These are phyloP conservation scores for Moricandia moricandioides DNA, from an alignment of 345 rosid genomes.

Conservation along the genomic window DNA sequence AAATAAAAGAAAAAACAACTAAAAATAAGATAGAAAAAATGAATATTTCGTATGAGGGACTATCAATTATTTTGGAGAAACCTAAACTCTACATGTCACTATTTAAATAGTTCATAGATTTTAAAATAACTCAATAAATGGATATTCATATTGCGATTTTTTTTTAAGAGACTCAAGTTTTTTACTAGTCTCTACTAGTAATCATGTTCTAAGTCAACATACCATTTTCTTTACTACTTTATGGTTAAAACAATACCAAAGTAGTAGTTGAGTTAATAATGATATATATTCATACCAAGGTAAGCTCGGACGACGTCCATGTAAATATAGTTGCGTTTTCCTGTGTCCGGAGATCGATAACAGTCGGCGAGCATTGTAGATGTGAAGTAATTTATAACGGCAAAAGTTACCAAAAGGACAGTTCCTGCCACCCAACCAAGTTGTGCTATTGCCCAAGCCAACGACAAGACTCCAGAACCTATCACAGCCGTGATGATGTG, in stretches of 20 bases:
- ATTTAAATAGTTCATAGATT: no score
- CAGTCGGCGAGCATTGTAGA: conserved; percentile 67
- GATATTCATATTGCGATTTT: no score
- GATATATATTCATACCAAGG: conserved; percentile 48
- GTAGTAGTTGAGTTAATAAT: not conserved
- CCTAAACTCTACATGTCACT: no score
- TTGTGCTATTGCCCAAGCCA: conserved; percentile 90
- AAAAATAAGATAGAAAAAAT: no score
- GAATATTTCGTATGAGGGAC: no score
- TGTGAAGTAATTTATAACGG: conserved; percentile 68
- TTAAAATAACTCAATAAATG: no score
- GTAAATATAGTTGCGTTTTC: conserved; percentile 74
- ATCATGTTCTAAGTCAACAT: not conserved
- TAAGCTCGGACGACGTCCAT: conserved; percentile 70
- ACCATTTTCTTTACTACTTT: not conserved
- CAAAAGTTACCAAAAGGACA: conserved; percentile 50
- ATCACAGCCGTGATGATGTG: conserved; percentile 94
- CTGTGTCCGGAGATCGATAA: conserved; percentile 63
- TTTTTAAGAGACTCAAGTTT: no score
- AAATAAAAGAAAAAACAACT: no score
- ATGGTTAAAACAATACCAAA: not conserved
- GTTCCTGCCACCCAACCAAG: conserved; percentile 85
- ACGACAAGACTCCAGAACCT: conserved; percentile 80
- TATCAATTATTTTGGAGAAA: no score
- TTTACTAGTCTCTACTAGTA: no score